phyloP scores from a whole-genome alignment of 129 eudicot genomes.

The Cynara cardunculus region DNA sequence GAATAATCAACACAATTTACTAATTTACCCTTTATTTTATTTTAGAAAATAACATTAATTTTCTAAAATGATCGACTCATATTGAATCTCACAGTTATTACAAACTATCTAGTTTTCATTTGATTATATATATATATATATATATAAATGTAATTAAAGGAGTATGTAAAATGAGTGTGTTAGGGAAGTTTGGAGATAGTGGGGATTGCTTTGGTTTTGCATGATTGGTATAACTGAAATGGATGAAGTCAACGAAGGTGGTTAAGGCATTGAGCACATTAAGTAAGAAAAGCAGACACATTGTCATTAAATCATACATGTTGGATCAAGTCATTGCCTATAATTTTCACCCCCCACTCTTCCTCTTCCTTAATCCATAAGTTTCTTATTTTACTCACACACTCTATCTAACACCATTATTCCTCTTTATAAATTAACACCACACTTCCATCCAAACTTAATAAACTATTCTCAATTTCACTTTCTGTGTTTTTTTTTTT shows the following conservation, averaged over 20 bases:
- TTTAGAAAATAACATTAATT: too few relatives aligned
- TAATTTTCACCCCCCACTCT: slow-evolving; percentile 38
- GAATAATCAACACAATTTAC: too few relatives aligned
- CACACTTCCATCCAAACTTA: background rate
- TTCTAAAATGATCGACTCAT: too few relatives aligned
- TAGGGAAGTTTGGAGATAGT: slow-evolving; percentile 14
- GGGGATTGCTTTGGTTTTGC: slow-evolving; percentile 23
- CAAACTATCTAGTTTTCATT: too few relatives aligned
- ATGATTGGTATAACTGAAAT: slow-evolving; percentile 39
- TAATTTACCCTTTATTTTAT: too few relatives aligned
- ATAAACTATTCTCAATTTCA: background rate
- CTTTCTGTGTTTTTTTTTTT: background rate
- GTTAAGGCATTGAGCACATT: slow-evolving; percentile 35
- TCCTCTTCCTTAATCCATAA: slow-evolving; percentile 38
- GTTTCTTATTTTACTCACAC: slow-evolving; percentile 24
- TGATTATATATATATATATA: too few relatives aligned
- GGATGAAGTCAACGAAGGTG: slow-evolving; percentile 37
- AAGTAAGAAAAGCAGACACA: slow-evolving; percentile 30
- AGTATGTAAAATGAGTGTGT: background rate
- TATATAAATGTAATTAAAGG: background rate
- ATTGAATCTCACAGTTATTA: too few relatives aligned
- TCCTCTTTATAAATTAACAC: background rate
- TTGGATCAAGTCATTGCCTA: slow-evolving; percentile 31
- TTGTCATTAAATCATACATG: slow-evolving; percentile 27
- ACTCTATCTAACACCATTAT: slow-evolving; percentile 19